A percentile compares a stretch with the other conserved stretches of the same genome.
Conservation (phyloP, 164 flowering plant species). For the Berberis thunbergii region DNA sequence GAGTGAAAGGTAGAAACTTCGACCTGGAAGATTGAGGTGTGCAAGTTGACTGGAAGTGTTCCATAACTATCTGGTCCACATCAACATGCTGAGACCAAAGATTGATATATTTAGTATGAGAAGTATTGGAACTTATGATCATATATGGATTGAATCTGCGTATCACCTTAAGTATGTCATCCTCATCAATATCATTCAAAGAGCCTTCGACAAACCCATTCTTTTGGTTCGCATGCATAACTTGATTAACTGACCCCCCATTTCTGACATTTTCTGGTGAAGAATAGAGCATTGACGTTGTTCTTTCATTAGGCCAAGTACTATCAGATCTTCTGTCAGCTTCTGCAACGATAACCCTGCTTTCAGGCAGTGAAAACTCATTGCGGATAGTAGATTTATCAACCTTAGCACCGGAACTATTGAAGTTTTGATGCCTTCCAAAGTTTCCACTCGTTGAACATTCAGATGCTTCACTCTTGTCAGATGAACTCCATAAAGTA, state of each 20-base stretch:
- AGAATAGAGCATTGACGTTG: slow-evolving; percentile 13
- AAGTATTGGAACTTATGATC: not conserved
- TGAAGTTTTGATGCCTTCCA: slow-evolving; percentile 16
- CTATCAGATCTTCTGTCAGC: slow-evolving; percentile 9
- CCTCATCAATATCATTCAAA: slow-evolving; percentile 49
- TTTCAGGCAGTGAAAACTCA: slow-evolving; percentile 11
- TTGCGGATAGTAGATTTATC: slow-evolving; percentile 17
- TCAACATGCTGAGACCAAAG: slow-evolving; percentile 55
- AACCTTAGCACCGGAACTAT: slow-evolving; percentile 11
- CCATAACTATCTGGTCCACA: slow-evolving; percentile 79
- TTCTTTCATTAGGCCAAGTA: slow-evolving; percentile 11
- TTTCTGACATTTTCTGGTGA: slow-evolving; percentile 11
- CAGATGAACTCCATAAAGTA: slow-evolving; percentile 24
- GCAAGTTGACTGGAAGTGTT: slow-evolving; percentile 62
- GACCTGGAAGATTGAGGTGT: slow-evolving; percentile 62
- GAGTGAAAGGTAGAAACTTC: slow-evolving; percentile 41
- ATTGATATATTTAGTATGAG: not conserved
- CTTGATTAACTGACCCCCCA: slow-evolving; percentile 15
- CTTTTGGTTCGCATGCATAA: slow-evolving; percentile 10
- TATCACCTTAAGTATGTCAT: slow-evolving; percentile 77
- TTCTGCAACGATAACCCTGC: slow-evolving; percentile 14
- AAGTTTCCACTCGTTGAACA: slow-evolving; percentile 9
- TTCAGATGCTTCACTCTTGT: slow-evolving; percentile 8
- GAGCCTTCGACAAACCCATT: slow-evolving; percentile 14
- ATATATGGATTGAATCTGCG: not conserved